Evolutionary conservation across 805 yeast genomes (phyloP), one percentile per base, ranked within the genome.

Genomic region (Hanseniaspora hatyaiensis): DNA sequence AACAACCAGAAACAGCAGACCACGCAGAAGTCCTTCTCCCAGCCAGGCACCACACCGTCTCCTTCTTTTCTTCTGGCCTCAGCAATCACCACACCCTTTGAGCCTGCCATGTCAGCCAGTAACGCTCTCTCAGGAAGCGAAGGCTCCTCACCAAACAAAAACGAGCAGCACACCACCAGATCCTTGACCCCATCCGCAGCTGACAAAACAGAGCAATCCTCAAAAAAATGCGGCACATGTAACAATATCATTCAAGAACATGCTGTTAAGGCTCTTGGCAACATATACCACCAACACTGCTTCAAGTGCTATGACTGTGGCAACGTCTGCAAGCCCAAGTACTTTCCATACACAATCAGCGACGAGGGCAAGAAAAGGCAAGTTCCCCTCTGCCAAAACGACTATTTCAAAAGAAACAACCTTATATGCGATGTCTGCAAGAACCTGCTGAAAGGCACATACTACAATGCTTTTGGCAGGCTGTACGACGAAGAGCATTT

Each of bases 401-500:
- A 92, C 64, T 92, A 87, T 62, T 92, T 92, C 68, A 78, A 75
- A 59, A 74, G 94, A 55, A 73, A 87, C 49, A 82, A 84, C 50
- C 71, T 92, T 44, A 74, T 92, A n/a, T 92, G 99, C 59, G 74
- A 72, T 58, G 82, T 78, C 15, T 92, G 99, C 65, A 76, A 84
- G 53, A 75, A 73, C 22, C 95, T 95, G 3, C 69, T 94, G 43
- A 67, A 96, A 55, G 96, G 96, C 0, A 82, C 95, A 1, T 89
- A 89, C 64, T 87, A 88, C 50, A 88, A 95, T 1, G 96, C 96
- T 0, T 74, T 88, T 57, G 95, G 94, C 11, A 77, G 80, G 55
- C 83, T 89, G 58, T 92, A 86, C 62, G 97, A 92, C 58, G 80
- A 89, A 45, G 96, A 92, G 55, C 98, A 92, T 64, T 92, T 94